phyloP scores from a whole-genome alignment of 2,329 filamentous ascomycete genomes.

The Drechslerella stenobrocha region DNA sequence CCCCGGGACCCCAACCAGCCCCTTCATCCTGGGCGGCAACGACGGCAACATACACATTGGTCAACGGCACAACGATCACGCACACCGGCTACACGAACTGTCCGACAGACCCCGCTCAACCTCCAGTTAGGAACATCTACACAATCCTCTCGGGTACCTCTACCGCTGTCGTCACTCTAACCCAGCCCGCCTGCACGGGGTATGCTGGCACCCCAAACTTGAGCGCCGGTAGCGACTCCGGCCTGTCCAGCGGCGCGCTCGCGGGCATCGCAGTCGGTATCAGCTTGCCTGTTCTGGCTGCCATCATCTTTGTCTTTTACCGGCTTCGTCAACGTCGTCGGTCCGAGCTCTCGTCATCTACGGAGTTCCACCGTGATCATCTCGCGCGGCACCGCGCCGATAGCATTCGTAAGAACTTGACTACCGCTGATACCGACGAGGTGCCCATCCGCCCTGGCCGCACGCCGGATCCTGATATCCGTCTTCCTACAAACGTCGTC shows the following conservation, averaged over 20 bases:
- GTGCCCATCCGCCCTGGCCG: background rate
- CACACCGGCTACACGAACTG: too few relatives aligned
- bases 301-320: slow-evolving; percentile 29
- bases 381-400: background rate
- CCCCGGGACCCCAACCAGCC: background rate
- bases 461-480: background rate
- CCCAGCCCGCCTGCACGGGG: too few relatives aligned
- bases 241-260: slow-evolving; percentile 21
- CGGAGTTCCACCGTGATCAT: background rate
- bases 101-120: too few relatives aligned
- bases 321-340: slow-evolving; percentile 5
- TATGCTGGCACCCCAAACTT: too few relatives aligned
- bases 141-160: background rate
- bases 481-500: background rate
- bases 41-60: background rate
- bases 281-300: slow-evolving; percentile 21
- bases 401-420: too few relatives aligned
- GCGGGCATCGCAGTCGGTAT: slow-evolving; percentile 26
- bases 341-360: background rate
- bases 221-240: slow-evolving; percentile 4
- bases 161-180: too few relatives aligned
- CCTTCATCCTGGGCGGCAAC: background rate
- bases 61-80: background rate
- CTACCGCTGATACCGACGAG: background rate
- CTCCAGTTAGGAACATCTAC: background rate